Evolutionary conservation across 768 basidiomycete species (phyloP).

Genomic region (Glaciozyma antarctica): DNA sequence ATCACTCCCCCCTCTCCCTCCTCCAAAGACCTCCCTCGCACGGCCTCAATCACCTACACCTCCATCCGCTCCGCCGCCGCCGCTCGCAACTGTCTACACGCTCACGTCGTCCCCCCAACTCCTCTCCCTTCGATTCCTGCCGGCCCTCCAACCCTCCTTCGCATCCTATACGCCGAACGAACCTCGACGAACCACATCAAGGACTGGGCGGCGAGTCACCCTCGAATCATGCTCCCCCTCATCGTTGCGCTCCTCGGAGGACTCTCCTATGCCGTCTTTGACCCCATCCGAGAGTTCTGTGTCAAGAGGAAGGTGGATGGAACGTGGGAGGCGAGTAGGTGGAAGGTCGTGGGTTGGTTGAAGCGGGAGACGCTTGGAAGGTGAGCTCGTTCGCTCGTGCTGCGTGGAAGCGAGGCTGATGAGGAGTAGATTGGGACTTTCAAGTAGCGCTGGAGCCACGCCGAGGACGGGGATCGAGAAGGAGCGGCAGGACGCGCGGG

Average conservation of each 20-base stretch:
- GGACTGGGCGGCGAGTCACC: slow-evolving; percentile 78
- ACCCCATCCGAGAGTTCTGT: slow-evolving; percentile 76
- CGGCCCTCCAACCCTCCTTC: slow-evolving; percentile 18
- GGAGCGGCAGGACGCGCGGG: slow-evolving; percentile 70
- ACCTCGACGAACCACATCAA: slow-evolving; percentile 51
- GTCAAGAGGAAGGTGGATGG: slow-evolving; percentile 70
- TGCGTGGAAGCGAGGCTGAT: background rate
- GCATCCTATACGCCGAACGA: slow-evolving; percentile 39
- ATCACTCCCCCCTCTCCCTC: slow-evolving; percentile 54
- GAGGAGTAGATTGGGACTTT: background rate
- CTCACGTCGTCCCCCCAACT: slow-evolving; percentile 39
- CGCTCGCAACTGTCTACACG: slow-evolving; percentile 74
- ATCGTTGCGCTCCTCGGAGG: slow-evolving; percentile 81
- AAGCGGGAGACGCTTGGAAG: slow-evolving; percentile 53
- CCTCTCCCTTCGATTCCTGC: slow-evolving; percentile 1
- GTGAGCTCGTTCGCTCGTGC: slow-evolving; percentile 15
- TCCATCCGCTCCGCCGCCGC: slow-evolving; percentile 60
- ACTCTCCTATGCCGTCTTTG: slow-evolving; percentile 86
- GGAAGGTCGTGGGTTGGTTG: slow-evolving; percentile 66
- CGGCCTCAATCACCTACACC: slow-evolving; percentile 55
- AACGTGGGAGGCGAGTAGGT: slow-evolving; percentile 70
- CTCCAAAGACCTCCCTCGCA: slow-evolving; percentile 59
- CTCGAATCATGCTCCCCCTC: slow-evolving; percentile 69
- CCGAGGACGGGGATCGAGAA: slow-evolving; percentile 50
- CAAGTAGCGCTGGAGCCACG: background rate